phyloP scores from a whole-genome alignment of 1,139 yeast species.

The Nakaseomyces glabratus region DNA sequence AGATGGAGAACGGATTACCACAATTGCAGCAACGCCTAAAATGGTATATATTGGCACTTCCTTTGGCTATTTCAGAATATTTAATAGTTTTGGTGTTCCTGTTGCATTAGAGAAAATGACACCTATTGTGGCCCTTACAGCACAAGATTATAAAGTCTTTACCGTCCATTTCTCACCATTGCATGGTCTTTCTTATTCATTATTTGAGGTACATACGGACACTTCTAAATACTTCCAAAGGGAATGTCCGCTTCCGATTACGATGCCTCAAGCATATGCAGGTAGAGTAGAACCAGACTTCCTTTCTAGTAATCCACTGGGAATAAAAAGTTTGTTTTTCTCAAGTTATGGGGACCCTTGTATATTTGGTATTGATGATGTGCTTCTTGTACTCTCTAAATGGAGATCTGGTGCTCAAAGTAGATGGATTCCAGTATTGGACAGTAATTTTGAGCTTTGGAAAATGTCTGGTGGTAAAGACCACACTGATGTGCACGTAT shows the following conservation, averaged over 20 bases:
- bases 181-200: conserved; percentile 26
- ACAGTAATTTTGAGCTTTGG: conserved; percentile 46
- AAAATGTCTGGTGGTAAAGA: conserved; percentile 43
- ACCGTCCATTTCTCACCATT: conserved; percentile 25
- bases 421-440: conserved; percentile 81
- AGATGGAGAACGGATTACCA: conserved; percentile 40
- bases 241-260: conserved; percentile 26
- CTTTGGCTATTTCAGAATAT: conserved; percentile 47
- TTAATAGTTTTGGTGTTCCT: conserved; percentile 49
- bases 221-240: conserved; percentile 31
- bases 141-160: conserved; percentile 30
- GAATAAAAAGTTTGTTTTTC: conserved; percentile 64
- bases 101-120: conserved; percentile 42
- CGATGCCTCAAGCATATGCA: conserved; percentile 15
- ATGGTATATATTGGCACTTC: conserved; percentile 47
- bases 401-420: conserved; percentile 78
- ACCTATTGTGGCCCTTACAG: conserved; percentile 49
- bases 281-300: conserved; percentile 11
- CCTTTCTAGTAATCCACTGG: conserved; percentile 24
- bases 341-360: conserved; percentile 86
- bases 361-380: conserved; percentile 67
- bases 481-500: conserved; percentile 49
- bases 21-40: conserved; percentile 44
- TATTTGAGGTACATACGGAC: conserved; percentile 24
- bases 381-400: conserved; percentile 55